Percentiles rank a stretch among this genome's conserved stretches.
These are phyloP conservation scores for Bimuria novae-zelandiae DNA, from an alignment of 2,329 filamentous ascomycete genomes.

Conservation along the genomic window DNA sequence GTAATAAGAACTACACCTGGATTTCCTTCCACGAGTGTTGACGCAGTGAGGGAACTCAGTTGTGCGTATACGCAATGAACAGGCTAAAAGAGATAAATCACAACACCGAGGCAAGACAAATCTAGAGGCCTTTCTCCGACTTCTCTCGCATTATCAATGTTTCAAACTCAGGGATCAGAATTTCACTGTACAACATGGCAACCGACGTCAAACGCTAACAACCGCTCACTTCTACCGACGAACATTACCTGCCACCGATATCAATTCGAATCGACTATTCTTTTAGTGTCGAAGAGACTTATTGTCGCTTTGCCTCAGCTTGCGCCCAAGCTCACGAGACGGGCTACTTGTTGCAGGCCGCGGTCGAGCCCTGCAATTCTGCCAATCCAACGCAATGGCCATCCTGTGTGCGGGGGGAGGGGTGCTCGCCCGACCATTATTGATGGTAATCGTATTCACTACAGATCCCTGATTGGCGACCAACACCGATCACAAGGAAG, in stretches of 20 bases:
- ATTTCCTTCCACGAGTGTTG: too few relatives aligned
- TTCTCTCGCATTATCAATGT: slow-evolving; percentile 3
- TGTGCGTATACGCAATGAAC: too few relatives aligned
- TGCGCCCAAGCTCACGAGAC: not conserved
- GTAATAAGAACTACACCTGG: too few relatives aligned
- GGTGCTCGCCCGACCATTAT: not conserved
- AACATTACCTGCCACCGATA: not conserved
- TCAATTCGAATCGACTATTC: not conserved
- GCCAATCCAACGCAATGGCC: not conserved
- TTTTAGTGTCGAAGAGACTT: not conserved
- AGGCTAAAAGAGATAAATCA: too few relatives aligned
- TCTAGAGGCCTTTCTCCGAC: too few relatives aligned
- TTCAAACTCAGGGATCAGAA: slow-evolving; percentile 8
- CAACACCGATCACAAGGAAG: not conserved
- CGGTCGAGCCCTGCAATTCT: not conserved
- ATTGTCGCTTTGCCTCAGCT: not conserved
- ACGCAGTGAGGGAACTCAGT: too few relatives aligned
- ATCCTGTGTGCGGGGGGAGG: not conserved
- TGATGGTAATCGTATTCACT: too few relatives aligned
- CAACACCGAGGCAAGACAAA: not conserved
- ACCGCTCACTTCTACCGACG: not conserved
- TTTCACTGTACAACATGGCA: slow-evolving; percentile 13
- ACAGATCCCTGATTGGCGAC: not conserved
- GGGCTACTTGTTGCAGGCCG: not conserved
- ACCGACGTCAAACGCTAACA: slow-evolving; percentile 1